Base-by-base conservation (phyloP, 352 stramenopile genomes). In the Pythium rhizo-oryzae region DNA sequence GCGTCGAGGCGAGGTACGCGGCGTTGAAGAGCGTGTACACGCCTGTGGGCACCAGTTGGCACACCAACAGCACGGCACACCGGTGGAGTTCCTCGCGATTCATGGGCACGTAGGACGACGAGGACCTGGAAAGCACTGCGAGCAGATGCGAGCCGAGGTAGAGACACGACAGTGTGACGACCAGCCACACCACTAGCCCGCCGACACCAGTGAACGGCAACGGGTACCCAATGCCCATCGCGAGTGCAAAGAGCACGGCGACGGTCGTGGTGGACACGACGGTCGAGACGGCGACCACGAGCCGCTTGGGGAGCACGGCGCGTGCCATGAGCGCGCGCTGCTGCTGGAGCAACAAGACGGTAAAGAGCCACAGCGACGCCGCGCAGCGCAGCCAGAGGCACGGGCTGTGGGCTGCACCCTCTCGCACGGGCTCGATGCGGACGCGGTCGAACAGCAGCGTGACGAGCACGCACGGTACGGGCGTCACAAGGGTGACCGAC, bases 11-110 rank as follows among this genome's bases (percentile, higher is more conserved):
- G 49, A 24, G 44, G 53, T 72, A 74, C 1, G 50, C 70, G 23
- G 55, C 74, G 30, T 68, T 72, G 62, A 70, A 74, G 16, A 74
- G 19, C 19, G 74, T 66, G 21, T 80, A 80, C 0, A 70, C 64
- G 39, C 35, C 7, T 12, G 35, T 41, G 7, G 35, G 35, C 7
- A 76, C 69, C 11, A 77, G 41, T 50, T 77, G 61, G 19, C 58
- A 68, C 16, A 74, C 47, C 39, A 79, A 69, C 4, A 79, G 58
- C 11, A 30, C 30, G 6, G 24, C 23, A 53, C 28, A 39, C 30
- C 1, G 28, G 46, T 41, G 44, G 33, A 55, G n/a, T 6, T 50
- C 43, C 19, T 50, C 15, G 19, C 19, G 43, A n/a, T 8, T 50
- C 43, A 50, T 50, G 8, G 43, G 43, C 5, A n/a, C 43, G 43